Evolutionary conservation across 2,329 filamentous ascomycete genomes (phyloP), one percentile per base, ranked within the genome.

Genomic region (Scedosporium aurantiacum): DNA sequence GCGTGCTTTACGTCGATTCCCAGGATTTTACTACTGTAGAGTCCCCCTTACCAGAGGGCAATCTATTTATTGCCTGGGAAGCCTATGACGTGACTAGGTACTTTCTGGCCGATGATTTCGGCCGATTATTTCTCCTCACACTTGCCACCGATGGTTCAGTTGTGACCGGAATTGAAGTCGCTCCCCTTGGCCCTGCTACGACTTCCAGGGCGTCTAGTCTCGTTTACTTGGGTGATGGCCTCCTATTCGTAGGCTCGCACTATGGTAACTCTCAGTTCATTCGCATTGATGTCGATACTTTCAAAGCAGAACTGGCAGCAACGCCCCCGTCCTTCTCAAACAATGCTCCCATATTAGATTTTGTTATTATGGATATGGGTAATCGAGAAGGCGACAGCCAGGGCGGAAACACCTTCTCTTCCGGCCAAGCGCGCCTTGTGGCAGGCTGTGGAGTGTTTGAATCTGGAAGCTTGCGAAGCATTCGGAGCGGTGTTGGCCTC

Each of bases 341-440:
- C 69, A 90, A 97, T 67, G 91, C 89, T 0, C 94, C 94, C 0
- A 89, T 99, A 50, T 76, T 97, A 45, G 94, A 99, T 70, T 97
- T 99, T 67, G 87, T 89, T 1, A 85, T 99, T 16, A 96, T 97
- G 91, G 94, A 97, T 69, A 89, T 97, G 80, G 93, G 92, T 0
- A 92, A 91, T 67, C 82, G 90, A 61, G 87, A 90, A 63, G 87
- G 87, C 23, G 88, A 94, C 65, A 84, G 81, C 7, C 86, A 90
- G 62, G 73, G 79, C 18, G 88, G 87, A 2, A 95, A 94, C 68
- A 90, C 94, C 64, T 99, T 96, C 69, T 96, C 92, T 0, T 96
- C 93, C 0, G 94, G 94, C 0, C 93, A 99, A 73, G 92, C 94
- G 55, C 84, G 92, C 45, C 89, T 99, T 63, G 91, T 99, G 10